Evolutionary conservation across 805 yeast genomes (phyloP).

Genomic region (Candida maris): DNA sequence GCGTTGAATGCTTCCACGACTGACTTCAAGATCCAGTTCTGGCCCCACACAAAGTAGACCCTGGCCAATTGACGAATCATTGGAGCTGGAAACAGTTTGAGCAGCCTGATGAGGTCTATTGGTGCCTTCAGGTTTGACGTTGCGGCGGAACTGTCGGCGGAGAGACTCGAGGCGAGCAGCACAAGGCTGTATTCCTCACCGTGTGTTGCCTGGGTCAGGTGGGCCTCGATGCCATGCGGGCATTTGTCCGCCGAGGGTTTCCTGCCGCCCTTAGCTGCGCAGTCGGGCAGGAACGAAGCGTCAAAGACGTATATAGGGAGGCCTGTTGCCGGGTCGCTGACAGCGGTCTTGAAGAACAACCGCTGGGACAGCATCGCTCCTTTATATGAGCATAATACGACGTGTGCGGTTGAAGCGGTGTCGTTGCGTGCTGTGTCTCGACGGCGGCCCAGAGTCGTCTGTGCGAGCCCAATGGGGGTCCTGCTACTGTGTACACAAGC

Average conservation of each 20-base stretch:
- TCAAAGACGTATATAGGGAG: constrained; percentile 81
- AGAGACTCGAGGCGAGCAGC: constrained; percentile 81
- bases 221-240: constrained; percentile 52
- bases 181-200: constrained; percentile 59
- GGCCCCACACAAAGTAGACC: constrained; percentile 79
- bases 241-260: constrained; percentile 40
- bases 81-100: constrained; percentile 54
- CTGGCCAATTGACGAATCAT: constrained; percentile 52
- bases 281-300: constrained; percentile 70
- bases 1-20: constrained; percentile 68
- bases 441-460: too few relatives aligned
- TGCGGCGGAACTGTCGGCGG: constrained; percentile 29
- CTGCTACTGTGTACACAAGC: too few relatives aligned
- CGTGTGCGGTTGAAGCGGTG: too few relatives aligned
- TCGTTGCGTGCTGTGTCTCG: too few relatives aligned
- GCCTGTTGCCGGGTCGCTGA: constrained; percentile 61
- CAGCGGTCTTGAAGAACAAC: constrained; percentile 54
- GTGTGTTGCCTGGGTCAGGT: constrained; percentile 58
- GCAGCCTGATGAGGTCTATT: constrained; percentile 37
- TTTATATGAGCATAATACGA: not conserved
- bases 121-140: constrained; percentile 23
- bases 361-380: constrained; percentile 13
- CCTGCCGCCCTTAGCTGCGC: constrained; percentile 5
- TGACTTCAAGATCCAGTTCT: constrained; percentile 78
- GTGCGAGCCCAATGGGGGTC: too few relatives aligned